Conservation (phyloP, 1,284 basidiomycete species). For the Gymnopus androsaceus region DNA sequence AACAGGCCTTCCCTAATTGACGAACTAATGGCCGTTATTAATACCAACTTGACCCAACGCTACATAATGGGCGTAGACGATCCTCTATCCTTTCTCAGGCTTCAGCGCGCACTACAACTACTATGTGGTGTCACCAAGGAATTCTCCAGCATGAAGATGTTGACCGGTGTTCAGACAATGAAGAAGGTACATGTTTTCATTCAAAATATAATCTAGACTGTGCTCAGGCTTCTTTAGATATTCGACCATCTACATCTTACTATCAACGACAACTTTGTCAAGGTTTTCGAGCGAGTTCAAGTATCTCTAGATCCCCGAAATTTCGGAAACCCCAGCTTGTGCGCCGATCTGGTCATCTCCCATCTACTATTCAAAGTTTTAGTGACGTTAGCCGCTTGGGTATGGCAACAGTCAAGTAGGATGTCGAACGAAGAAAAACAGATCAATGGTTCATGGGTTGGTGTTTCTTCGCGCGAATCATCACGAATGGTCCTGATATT, state of each 20-base stretch:
- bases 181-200: constrained; percentile 42
- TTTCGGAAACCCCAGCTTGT: constrained; percentile 38
- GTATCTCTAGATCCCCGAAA: constrained; percentile 31
- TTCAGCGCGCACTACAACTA: constrained; percentile 62
- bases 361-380: constrained; percentile 75
- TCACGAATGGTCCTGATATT: not conserved
- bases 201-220: not conserved
- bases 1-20: constrained; percentile 63
- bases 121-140: constrained; percentile 70
- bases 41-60: constrained; percentile 51
- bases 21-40: constrained; percentile 57
- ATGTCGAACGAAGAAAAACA: constrained; percentile 42
- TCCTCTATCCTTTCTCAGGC: constrained; percentile 47
- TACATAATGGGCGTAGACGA: constrained; percentile 43
- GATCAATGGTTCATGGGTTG: constrained; percentile 56
- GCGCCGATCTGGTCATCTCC: constrained; percentile 58
- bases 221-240: not conserved
- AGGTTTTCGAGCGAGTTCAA: constrained; percentile 1
- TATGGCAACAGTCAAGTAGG: constrained; percentile 61
- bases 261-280: constrained; percentile 1
- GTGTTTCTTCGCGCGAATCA: constrained; percentile 24
- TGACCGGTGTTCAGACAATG: constrained; percentile 66
- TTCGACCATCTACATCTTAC: constrained; percentile 4
- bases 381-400: constrained; percentile 65
- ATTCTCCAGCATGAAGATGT: constrained; percentile 67